Evolutionary conservation across 2,329 filamentous ascomycete genomes (phyloP).

Genomic region (Aureobasidium subglaciale): DNA sequence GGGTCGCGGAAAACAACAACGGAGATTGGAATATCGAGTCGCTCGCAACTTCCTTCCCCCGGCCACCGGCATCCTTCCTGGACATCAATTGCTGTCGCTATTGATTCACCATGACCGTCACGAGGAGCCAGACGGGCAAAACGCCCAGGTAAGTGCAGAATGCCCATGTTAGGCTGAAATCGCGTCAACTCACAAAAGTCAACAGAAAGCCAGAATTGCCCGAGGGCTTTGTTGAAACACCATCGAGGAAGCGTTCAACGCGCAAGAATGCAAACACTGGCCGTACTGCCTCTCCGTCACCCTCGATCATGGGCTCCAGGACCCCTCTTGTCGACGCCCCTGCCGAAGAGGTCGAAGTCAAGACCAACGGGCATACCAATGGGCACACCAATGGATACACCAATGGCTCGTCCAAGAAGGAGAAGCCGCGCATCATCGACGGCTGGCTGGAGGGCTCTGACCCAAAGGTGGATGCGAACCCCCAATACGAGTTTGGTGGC

Average conservation of each 20-base stretch:
- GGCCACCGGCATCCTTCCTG: constrained; percentile 7
- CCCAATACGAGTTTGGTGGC: constrained; percentile 76
- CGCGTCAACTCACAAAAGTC: not conserved
- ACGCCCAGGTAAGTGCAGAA: constrained; percentile 37
- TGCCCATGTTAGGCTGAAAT: constrained; percentile 7
- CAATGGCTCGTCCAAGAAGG: constrained; percentile 30
- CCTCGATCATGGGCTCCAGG: constrained; percentile 17
- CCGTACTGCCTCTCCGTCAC: constrained; percentile 31
- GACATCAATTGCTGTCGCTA: not conserved
- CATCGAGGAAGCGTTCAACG: constrained; percentile 34
- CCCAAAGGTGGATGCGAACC: constrained; percentile 39
- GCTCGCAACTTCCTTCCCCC: not conserved
- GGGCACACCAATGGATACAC: constrained; percentile 25
- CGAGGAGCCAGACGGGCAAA: constrained; percentile 42
- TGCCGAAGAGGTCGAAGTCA: constrained; percentile 16
- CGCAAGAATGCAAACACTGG: constrained; percentile 33
- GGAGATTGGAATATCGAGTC: constrained; percentile 12
- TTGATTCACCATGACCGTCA: constrained; percentile 26
- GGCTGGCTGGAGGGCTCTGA: constrained; percentile 31
- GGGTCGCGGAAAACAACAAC: constrained; percentile 7
- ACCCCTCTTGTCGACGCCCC: constrained; percentile 18
- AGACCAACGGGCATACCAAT: constrained; percentile 25
- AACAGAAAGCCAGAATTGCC: constrained; percentile 32
- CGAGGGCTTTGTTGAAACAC: constrained; percentile 44
- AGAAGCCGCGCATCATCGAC: constrained; percentile 29